Conservation (phyloP, 495 filamentous ascomycete genomes). For the Lentithecium fluviatile region DNA sequence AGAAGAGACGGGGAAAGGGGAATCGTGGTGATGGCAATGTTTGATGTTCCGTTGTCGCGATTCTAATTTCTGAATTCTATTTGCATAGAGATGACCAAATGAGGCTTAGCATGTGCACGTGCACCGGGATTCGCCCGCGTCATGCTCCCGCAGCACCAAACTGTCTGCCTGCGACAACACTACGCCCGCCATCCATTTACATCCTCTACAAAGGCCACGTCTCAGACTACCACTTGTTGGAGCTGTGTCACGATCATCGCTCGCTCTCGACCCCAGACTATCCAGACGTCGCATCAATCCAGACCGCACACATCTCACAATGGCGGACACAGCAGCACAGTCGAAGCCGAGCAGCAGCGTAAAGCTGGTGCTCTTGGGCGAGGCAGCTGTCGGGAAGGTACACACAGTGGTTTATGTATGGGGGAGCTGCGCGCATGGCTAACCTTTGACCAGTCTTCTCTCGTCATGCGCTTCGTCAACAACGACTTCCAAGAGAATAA, state of each 20-base stretch:
- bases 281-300: background rate
- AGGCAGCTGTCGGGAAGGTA: constrained; percentile 98
- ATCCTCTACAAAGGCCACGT: background rate
- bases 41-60: too few species aligned
- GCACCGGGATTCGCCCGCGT: too few species aligned
- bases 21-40: too few species aligned
- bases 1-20: too few species aligned
- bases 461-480: constrained; percentile 98
- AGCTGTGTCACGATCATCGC: too few species aligned
- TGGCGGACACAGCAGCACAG: constrained; percentile 50
- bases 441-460: constrained; percentile 70
- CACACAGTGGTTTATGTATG: constrained; percentile 17
- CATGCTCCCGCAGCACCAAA: constrained; percentile 5
- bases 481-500: constrained; percentile 99
- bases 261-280: too few species aligned
- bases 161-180: constrained; percentile 27
- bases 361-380: constrained; percentile 94
- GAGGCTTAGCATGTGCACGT: too few species aligned
- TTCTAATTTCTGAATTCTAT: too few species aligned
- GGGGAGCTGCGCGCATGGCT: background rate
- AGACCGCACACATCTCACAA: constrained; percentile 8
- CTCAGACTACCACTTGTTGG: too few species aligned
- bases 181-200: constrained; percentile 12
- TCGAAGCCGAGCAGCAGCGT: constrained; percentile 98
- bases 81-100: too few species aligned